phyloP scores from a whole-genome alignment of 2,329 filamentous ascomycete genomes.

The Beauveria sp. region DNA sequence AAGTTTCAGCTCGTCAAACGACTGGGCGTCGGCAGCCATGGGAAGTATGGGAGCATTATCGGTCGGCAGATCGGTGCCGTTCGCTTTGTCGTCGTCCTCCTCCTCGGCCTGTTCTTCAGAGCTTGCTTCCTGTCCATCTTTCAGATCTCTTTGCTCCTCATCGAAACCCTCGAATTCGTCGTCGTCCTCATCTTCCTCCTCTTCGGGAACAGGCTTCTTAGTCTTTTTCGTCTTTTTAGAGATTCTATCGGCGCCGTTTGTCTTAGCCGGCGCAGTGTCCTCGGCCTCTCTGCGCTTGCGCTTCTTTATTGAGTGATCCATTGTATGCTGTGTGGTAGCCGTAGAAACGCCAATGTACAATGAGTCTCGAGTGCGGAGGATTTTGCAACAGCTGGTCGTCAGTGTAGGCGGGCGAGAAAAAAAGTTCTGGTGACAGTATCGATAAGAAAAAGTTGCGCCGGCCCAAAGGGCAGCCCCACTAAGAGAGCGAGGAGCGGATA shows the following conservation, averaged over 20 bases:
- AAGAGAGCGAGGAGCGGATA: not conserved
- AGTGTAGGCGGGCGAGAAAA: conserved; percentile 8
- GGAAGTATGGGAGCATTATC: conserved; percentile 41
- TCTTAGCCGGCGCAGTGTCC: conserved; percentile 19
- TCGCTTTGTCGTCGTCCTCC: conserved; percentile 23
- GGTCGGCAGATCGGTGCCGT: conserved; percentile 27
- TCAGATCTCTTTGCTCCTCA: conserved; percentile 18
- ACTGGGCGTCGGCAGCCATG: conserved; percentile 54
- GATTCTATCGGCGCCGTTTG: conserved; percentile 12
- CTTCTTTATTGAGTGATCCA: conserved; percentile 34
- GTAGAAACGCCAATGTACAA: not conserved
- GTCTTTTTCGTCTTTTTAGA: conserved; percentile 35
- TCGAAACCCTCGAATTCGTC: conserved; percentile 24
- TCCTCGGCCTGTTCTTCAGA: conserved; percentile 24
- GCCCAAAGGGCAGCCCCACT: not conserved
- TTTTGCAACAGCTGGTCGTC: not conserved
- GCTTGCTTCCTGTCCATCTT: conserved; percentile 22
- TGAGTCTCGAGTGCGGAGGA: not conserved
- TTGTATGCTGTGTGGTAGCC: conserved; percentile 14
- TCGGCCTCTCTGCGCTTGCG: conserved; percentile 33
- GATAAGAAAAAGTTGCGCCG: conserved; percentile 9
- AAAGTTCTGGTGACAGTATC: conserved; percentile 10
- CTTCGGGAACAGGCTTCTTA: conserved; percentile 27
- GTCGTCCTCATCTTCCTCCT: conserved; percentile 20
- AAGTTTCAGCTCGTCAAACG: conserved; percentile 75